Conservation (phyloP, 2,329 filamentous ascomycete species). For the Trichoderma aggressivum region DNA sequence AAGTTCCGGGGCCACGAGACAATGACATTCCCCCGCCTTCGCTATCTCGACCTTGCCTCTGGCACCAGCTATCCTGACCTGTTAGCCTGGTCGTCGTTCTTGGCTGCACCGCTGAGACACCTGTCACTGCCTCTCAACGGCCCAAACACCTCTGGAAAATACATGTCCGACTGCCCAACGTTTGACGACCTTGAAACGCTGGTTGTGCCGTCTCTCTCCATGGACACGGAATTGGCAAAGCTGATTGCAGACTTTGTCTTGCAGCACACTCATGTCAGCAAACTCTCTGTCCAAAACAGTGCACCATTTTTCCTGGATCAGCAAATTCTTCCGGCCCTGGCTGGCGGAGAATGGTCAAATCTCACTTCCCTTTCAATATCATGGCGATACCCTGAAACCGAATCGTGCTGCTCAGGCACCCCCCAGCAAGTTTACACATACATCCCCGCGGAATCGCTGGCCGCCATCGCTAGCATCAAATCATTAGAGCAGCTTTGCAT, state of each 20-base stretch:
- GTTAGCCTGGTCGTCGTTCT: not conserved
- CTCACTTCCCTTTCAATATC: slow-evolving; percentile 3
- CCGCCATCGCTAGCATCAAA: not conserved
- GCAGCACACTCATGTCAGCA: not conserved
- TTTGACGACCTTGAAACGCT: not conserved
- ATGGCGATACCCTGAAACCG: not conserved
- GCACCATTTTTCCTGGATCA: not conserved
- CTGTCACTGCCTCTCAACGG: not conserved
- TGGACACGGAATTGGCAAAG: not conserved
- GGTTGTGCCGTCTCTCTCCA: not conserved
- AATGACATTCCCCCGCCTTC: not conserved
- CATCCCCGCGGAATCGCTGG: not conserved
- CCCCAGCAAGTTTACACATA: not conserved
- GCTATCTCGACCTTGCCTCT: not conserved
- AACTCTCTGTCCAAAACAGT: not conserved
- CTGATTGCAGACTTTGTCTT: not conserved
- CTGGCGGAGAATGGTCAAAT: not conserved
- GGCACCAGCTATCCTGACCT: not conserved
- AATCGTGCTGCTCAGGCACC: not conserved
- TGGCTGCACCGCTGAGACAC: not conserved
- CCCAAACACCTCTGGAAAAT: not conserved
- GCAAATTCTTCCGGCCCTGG: not conserved
- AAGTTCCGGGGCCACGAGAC: not conserved
- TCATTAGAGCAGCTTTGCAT: not conserved
- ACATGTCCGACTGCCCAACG: not conserved